A percentile compares a stretch with the other conserved stretches of the same genome.
phyloP scores from a whole-genome alignment of 108 stramenopile species.

The Cyclotella cryptica region DNA sequence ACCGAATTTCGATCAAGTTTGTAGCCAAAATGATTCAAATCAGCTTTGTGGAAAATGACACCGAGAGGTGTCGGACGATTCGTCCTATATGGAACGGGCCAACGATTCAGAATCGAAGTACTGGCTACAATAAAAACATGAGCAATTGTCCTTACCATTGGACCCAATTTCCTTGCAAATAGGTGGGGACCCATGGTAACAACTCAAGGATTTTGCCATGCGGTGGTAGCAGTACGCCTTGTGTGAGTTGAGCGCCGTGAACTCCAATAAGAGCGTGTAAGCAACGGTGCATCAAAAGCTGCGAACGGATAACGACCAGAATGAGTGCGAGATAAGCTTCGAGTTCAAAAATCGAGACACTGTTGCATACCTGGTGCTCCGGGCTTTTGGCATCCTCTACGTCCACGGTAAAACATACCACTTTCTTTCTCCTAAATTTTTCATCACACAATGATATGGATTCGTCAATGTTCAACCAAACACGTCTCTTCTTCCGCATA shows the following conservation, averaged over 20 bases:
- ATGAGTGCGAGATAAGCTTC: neutral
- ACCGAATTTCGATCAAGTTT: conserved; percentile 25
- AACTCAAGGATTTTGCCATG: conserved; percentile 40
- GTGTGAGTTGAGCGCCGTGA: conserved; percentile 50
- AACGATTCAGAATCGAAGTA: no score
- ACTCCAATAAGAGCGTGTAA: conserved; percentile 40
- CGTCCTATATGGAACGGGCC: neutral
- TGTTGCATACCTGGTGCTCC: conserved; percentile 28
- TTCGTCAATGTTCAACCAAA: conserved; percentile 50
- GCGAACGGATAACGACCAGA: neutral
- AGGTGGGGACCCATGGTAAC: conserved; percentile 36
- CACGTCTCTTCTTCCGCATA: conserved; percentile 31
- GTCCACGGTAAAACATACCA: conserved; percentile 29
- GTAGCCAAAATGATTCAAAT: conserved; percentile 33
- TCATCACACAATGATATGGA: conserved; percentile 29
- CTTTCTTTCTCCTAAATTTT: conserved; percentile 23
- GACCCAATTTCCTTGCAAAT: conserved; percentile 32
- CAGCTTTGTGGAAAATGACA: conserved; percentile 22
- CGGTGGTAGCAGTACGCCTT: conserved; percentile 33
- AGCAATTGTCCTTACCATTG: neutral
- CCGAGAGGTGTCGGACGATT: conserved; percentile 36
- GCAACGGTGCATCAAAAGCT: conserved; percentile 45
- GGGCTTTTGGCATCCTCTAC: conserved; percentile 43
- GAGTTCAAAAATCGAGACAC: neutral
- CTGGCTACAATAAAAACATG: no score